Percentiles rank a stretch among this genome's conserved stretches.
These are phyloP conservation scores for Eucalyptus pumila DNA, from an alignment of 345 rosid species.

Conservation along the genomic window DNA sequence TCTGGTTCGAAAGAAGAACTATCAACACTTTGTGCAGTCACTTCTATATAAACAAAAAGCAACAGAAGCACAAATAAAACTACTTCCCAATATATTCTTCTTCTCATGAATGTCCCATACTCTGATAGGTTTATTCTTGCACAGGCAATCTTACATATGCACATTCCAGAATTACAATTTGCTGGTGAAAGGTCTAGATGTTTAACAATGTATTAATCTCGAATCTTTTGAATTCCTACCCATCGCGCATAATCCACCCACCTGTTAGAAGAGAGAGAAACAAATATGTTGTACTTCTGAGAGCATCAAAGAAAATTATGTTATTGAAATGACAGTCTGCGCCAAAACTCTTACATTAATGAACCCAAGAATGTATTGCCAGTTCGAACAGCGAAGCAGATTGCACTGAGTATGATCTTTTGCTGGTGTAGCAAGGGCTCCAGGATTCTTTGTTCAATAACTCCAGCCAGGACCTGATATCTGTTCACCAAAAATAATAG, in stretches of 20 bases:
- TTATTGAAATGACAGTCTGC: neutral
- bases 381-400: slow-evolving; percentile 92
- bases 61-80: neutral
- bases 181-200: neutral
- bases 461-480: slow-evolving; percentile 97
- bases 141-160: neutral
- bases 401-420: slow-evolving; percentile 69
- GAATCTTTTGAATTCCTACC: slow-evolving; percentile 72
- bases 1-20: neutral
- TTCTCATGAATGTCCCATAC: neutral
- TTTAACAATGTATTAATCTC: neutral
- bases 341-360: slow-evolving; percentile 44
- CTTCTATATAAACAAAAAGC: neutral
- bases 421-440: slow-evolving; percentile 91
- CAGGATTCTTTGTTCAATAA: slow-evolving; percentile 87
- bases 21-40: neutral
- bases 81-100: neutral
- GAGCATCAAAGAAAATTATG: neutral
- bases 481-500: slow-evolving; percentile 13
- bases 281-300: neutral
- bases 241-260: slow-evolving; percentile 98
- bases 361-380: slow-evolving; percentile 99
- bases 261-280: slow-evolving; percentile 22
- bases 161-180: neutral
- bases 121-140: neutral